Evolutionary conservation across 306 rosid species (phyloP).

Genomic region (Vicia sativa): DNA sequence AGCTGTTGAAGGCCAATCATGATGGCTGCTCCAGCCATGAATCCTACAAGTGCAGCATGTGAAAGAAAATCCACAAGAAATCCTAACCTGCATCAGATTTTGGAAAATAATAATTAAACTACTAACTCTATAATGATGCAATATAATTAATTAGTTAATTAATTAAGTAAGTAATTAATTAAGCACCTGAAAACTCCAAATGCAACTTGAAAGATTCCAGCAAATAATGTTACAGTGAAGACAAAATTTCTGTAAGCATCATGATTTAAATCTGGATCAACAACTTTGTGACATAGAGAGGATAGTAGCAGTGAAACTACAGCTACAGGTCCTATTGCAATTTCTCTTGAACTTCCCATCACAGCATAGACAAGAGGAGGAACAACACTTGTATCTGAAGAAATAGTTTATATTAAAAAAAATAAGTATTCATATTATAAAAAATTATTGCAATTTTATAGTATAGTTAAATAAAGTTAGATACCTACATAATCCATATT

Average conservation of each 20-base stretch:
- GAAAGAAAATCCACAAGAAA: conserved; percentile 93
- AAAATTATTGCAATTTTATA: not conserved
- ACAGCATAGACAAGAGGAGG: conserved; percentile 89
- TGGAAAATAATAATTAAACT: not conserved
- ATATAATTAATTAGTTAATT: conserved; percentile 23
- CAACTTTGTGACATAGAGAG: conserved; percentile 57
- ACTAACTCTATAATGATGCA: conserved; percentile 27
- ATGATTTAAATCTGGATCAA: conserved; percentile 72
- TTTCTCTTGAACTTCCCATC: conserved; percentile 93
- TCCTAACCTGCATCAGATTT: conserved; percentile 60
- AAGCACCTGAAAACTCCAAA: conserved; percentile 75
- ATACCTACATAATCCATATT: conserved; percentile 84
- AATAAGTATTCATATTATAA: not conserved
- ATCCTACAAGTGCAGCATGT: conserved; percentile 94
- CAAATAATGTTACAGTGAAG: conserved; percentile 81
- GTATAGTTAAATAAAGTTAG: not conserved
- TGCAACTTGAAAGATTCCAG: conserved; percentile 82
- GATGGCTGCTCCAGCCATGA: conserved; percentile 97
- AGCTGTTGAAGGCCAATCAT: conserved; percentile 93
- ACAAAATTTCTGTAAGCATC: conserved; percentile 61
- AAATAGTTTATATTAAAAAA: not conserved
- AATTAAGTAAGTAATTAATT: not conserved
- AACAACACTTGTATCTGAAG: conserved; percentile 80
- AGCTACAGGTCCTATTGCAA: conserved; percentile 96
- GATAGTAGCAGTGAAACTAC: conserved; percentile 82